These are phyloP conservation scores for Collybia nuda DNA, from an alignment of 768 basidiomycete genomes.

Conservation along the genomic window DNA sequence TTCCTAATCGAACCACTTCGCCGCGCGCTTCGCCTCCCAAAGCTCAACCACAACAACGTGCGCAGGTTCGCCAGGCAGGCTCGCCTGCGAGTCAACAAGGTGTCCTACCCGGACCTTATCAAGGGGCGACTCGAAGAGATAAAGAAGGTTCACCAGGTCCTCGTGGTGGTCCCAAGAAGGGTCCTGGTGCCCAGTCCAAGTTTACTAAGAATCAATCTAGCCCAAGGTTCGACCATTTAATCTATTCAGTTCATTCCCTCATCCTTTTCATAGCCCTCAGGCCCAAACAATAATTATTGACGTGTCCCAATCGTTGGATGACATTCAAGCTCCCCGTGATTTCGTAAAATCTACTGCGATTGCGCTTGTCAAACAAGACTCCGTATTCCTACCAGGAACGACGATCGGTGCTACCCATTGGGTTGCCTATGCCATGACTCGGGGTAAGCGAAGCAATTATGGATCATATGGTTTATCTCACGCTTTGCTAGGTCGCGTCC, in stretches of 20 bases:
- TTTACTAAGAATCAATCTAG: constrained; percentile 50
- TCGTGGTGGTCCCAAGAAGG: constrained; percentile 41
- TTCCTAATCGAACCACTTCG: constrained; percentile 45
- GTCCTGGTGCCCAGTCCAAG: constrained; percentile 37
- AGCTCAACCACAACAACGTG: constrained; percentile 41
- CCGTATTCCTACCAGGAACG: constrained; percentile 80
- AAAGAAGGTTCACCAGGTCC: constrained; percentile 75
- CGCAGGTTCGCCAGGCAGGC: constrained; percentile 49
- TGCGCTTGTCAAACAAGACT: constrained; percentile 83
- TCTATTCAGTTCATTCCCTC: constrained; percentile 3
- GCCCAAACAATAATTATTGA: constrained; percentile 74
- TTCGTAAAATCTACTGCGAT: constrained; percentile 88
- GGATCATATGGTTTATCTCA: constrained; percentile 4
- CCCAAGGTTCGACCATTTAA: constrained; percentile 46
- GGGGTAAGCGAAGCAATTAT: constrained; percentile 41
- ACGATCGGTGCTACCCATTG: constrained; percentile 91
- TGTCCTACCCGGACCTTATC: constrained; percentile 19
- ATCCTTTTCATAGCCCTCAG: constrained; percentile 43
- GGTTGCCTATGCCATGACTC: constrained; percentile 92
- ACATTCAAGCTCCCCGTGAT: constrained; percentile 74
- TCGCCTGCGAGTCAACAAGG: constrained; percentile 47
- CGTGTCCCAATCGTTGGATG: constrained; percentile 68
- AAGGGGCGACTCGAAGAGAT: constrained; percentile 44
- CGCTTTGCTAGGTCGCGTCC: constrained; percentile 61
- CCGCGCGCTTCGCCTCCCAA: constrained; percentile 72